Percentiles rank a stretch among this genome's conserved stretches.
Evolutionary conservation across 2,329 filamentous ascomycete species (phyloP).

Genomic region (Pseudocercospora musae): DNA sequence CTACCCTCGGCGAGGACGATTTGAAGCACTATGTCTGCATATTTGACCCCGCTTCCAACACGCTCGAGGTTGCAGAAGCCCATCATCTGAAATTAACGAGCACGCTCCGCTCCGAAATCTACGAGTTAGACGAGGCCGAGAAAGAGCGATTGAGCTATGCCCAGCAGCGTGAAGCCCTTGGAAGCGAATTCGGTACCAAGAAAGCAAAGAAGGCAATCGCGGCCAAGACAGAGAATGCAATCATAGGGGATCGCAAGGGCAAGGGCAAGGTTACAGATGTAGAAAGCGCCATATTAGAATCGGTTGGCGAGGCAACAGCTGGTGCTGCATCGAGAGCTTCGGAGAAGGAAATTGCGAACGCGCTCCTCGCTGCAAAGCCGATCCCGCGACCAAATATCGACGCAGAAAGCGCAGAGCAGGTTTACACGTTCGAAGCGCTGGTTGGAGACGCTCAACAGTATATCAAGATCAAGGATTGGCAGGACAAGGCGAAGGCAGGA

Average conservation of each 20-base stretch:
- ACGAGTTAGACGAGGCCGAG: slow-evolving; percentile 41
- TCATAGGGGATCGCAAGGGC: slow-evolving; percentile 48
- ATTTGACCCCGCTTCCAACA: slow-evolving; percentile 53
- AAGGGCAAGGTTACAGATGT: slow-evolving; percentile 56
- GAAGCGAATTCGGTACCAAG: slow-evolving; percentile 78
- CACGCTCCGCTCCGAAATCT: slow-evolving; percentile 44
- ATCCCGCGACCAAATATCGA: slow-evolving; percentile 67
- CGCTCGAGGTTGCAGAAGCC: slow-evolving; percentile 53
- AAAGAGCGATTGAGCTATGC: slow-evolving; percentile 43
- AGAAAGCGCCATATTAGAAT: slow-evolving; percentile 55
- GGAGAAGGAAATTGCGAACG: slow-evolving; percentile 59
- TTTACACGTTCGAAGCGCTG: slow-evolving; percentile 65
- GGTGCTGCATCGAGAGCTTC: slow-evolving; percentile 63
- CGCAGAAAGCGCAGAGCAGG: slow-evolving; percentile 66
- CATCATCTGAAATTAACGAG: slow-evolving; percentile 56
- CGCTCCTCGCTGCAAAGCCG: slow-evolving; percentile 66
- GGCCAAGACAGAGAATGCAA: slow-evolving; percentile 68
- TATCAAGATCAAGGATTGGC: slow-evolving; percentile 71
- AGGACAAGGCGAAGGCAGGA: slow-evolving; percentile 60
- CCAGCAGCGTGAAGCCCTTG: slow-evolving; percentile 66
- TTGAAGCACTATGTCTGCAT: slow-evolving; percentile 61
- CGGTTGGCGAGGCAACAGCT: slow-evolving; percentile 49
- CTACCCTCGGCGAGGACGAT: slow-evolving; percentile 41
- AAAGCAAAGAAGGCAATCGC: slow-evolving; percentile 77
- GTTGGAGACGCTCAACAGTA: slow-evolving; percentile 64